phyloP scores from a whole-genome alignment of 2,329 filamentous ascomycete genomes.

The Esteya vermicola region DNA sequence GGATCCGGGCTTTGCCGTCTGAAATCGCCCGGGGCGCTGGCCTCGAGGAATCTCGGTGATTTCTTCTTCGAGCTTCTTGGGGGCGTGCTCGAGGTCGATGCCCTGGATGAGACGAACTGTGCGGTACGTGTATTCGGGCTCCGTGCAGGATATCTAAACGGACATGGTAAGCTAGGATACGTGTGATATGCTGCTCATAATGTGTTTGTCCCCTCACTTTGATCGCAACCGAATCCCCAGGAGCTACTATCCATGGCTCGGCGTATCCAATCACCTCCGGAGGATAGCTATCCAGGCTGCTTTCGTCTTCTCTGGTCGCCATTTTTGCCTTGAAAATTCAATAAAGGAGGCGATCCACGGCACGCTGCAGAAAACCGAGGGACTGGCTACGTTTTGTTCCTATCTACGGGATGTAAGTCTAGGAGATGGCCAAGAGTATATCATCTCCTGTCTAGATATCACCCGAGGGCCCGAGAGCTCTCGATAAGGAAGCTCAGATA shows the following conservation, averaged over 20 bases:
- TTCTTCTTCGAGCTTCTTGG: background rate
- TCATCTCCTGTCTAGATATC: no score
- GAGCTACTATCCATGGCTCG: slow-evolving; percentile 3
- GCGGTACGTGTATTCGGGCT: slow-evolving; percentile 1
- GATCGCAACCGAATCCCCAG: slow-evolving; percentile 2
- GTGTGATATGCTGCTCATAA: no score
- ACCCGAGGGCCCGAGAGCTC: no score
- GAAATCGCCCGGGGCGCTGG: background rate
- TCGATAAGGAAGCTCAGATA: no score
- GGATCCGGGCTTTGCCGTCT: background rate
- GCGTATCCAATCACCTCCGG: slow-evolving; percentile 4
- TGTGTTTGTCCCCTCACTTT: slow-evolving; percentile 1
- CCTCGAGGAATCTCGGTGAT: background rate
- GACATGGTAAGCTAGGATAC: no score
- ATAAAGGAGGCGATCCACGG: no score
- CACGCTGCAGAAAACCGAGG: no score
- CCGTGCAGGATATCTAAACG: slow-evolving; percentile 4
- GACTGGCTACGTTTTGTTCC: no score
- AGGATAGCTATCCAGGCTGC: slow-evolving; percentile 1
- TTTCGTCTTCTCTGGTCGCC: no score
- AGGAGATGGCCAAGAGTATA: no score
- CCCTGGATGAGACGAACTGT: slow-evolving; percentile 3
- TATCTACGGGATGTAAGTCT: no score
- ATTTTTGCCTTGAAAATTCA: no score
- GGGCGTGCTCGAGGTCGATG: background rate